These are phyloP conservation scores for Alternaria triticina DNA, from an alignment of 2,329 filamentous ascomycete genomes.

Conservation along the genomic window DNA sequence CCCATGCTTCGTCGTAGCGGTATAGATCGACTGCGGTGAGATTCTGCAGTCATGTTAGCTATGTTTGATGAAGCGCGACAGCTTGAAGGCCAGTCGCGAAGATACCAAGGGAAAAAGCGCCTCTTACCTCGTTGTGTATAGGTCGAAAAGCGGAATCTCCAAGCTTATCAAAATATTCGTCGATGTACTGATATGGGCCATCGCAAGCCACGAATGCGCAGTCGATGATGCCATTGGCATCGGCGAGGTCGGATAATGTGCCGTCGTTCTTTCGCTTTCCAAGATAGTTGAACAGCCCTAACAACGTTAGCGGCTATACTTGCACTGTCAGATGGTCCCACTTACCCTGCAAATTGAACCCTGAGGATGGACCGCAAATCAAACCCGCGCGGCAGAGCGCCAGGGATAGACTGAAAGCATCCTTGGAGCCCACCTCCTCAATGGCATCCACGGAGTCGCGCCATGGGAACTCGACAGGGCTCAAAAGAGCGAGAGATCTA, in stretches of 20 bases:
- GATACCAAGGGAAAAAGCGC: not conserved
- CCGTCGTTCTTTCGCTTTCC: conserved; percentile 17
- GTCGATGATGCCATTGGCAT: conserved; percentile 14
- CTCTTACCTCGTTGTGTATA: conserved; percentile 23
- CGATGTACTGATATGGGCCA: conserved; percentile 67
- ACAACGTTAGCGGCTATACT: not conserved
- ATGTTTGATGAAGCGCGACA: not conserved
- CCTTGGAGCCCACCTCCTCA: conserved; percentile 62
- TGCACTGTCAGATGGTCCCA: conserved; percentile 7
- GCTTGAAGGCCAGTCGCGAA: not conserved
- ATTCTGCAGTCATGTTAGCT: conserved; percentile 15
- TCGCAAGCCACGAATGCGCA: conserved; percentile 65
- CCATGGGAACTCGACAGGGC: conserved; percentile 65
- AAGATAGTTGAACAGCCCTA: conserved; percentile 26
- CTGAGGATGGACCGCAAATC: conserved; percentile 67
- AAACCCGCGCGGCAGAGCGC: conserved; percentile 64
- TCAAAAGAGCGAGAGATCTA: conserved; percentile 58
- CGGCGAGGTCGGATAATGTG: conserved; percentile 15
- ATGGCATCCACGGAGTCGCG: conserved; percentile 61
- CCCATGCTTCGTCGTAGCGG: conserved; percentile 32
- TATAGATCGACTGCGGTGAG: conserved; percentile 25
- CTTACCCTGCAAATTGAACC: conserved; percentile 61
- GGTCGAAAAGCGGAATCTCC: conserved; percentile 39
- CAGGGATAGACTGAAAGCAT: conserved; percentile 62
- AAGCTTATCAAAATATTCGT: conserved; percentile 66